These are phyloP conservation scores for Microthlaspi erraticum DNA, from an alignment of 345 rosid species.

Conservation along the genomic window DNA sequence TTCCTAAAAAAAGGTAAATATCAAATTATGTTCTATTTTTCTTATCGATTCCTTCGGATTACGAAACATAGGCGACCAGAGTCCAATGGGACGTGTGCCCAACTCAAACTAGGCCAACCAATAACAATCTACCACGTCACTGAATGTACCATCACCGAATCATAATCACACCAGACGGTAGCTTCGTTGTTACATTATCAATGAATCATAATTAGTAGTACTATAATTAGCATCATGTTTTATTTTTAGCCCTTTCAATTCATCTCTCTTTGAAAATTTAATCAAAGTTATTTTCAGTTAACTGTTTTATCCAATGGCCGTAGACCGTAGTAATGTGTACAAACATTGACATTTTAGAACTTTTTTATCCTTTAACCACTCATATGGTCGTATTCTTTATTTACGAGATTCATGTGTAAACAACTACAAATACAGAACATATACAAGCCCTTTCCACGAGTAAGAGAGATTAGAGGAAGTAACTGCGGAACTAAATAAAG, in stretches of 20 bases:
- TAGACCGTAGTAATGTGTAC: not conserved
- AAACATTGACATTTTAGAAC: not conserved
- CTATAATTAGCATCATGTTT: constrained; percentile 19
- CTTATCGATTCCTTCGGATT: not conserved
- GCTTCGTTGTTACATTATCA: constrained; percentile 26
- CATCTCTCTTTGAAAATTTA: not conserved
- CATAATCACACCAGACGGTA: constrained; percentile 40
- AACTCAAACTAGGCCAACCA: constrained; percentile 30
- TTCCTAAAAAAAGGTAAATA: not conserved
- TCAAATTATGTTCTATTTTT: not conserved
- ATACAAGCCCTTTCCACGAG: not conserved
- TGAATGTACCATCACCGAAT: constrained; percentile 33
- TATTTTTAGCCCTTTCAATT: not conserved
- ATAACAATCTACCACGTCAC: constrained; percentile 23
- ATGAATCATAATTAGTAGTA: constrained; percentile 1
- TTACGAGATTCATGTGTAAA: not conserved
- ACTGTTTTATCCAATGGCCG: too few relatives aligned
- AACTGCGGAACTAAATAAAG: constrained; percentile 12
- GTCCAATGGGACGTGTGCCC: constrained; percentile 41
- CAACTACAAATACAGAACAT: not conserved
- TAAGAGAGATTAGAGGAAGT: constrained; percentile 3
- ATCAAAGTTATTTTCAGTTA: too few relatives aligned
- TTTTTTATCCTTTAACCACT: not conserved
- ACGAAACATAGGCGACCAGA: constrained; percentile 26
- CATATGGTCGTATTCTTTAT: not conserved